phyloP scores from a whole-genome alignment of 306 rosid genomes.

The Castanospermum australe region DNA sequence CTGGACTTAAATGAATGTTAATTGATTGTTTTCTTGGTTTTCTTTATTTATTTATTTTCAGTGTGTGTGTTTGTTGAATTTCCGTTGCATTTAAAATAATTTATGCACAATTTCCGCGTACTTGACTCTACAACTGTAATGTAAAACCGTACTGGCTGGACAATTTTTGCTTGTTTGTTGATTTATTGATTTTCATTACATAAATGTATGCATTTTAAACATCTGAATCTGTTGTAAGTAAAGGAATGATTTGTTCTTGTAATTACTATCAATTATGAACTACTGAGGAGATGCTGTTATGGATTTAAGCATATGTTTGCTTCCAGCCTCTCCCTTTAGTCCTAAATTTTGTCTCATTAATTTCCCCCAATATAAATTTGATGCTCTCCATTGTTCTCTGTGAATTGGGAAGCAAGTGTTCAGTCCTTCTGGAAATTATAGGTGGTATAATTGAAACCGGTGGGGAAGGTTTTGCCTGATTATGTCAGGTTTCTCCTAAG shows the following conservation, averaged over 20 bases:
- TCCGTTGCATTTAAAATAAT: neutral
- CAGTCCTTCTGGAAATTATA: neutral
- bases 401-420: neutral
- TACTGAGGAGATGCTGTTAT: neutral
- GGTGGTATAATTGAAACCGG: neutral
- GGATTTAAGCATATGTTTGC: neutral
- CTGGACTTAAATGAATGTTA: neutral
- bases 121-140: neutral
- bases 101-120: neutral
- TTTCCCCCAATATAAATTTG: neutral
- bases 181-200: too few species aligned
- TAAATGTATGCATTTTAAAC: neutral
- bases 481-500: neutral
- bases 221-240: neutral
- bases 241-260: neutral
- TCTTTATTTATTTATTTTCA: neutral
- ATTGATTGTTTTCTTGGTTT: neutral
- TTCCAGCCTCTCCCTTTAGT: neutral
- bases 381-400: neutral
- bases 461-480: neutral
- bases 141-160: slow-evolving; percentile 7
- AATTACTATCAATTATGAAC: too few species aligned
- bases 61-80: neutral
- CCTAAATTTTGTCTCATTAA: too few species aligned
- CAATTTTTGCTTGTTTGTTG: neutral